Base-by-base conservation (phyloP, 805 yeast species). In the Cyberlindnera sargentensis region DNA sequence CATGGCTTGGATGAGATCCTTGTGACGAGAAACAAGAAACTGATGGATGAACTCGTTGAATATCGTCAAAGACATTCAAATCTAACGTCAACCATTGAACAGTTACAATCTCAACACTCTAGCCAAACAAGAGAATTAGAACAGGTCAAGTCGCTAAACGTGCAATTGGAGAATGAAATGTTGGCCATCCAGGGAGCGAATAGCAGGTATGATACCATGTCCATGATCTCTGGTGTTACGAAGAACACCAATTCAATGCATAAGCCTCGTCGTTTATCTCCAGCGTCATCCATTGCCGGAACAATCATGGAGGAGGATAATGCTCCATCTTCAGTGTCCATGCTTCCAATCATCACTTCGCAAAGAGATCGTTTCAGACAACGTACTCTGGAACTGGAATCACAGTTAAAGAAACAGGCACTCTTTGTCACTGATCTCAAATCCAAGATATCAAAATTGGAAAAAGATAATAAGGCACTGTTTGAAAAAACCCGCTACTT, bases 291-390 rank as follows among this genome's bases (percentile, higher is more conserved):
- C 1, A 71, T 71, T 39, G 71, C 72, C 5, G 77, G 78, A 26
- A 68, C 68, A 9, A 46, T 48, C 44, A 61, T 64, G 8, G 63
- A 52, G 57, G 79, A 52, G 11, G 51, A 47, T n/a, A 23, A 29
- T 11, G 31, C 39, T 7, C 31, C 43, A 15, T 35, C 51, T n/a
- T 77, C 75, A 41, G 57, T 70, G 9, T 73, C 80, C 4, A 77
- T 90, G 28, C 63, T 91, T 40, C 95, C 95, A 1, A 88, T 91
- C 42, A 78, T 93, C 28, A 89, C 96, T 10, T 90, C 91, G 58
- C 99, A 91, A 66, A 79, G 99, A 61, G 99, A 91, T 62, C 71
- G 99, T 49, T 89, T 90, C 70, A 80, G 95, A 55, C 74, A 77
- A n/a, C 74, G 88, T 43, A 87, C 84, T 56, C 76, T 75, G 45